phyloP scores from a whole-genome alignment of 176 grass and related monocot species.

The Secale cereale region DNA sequence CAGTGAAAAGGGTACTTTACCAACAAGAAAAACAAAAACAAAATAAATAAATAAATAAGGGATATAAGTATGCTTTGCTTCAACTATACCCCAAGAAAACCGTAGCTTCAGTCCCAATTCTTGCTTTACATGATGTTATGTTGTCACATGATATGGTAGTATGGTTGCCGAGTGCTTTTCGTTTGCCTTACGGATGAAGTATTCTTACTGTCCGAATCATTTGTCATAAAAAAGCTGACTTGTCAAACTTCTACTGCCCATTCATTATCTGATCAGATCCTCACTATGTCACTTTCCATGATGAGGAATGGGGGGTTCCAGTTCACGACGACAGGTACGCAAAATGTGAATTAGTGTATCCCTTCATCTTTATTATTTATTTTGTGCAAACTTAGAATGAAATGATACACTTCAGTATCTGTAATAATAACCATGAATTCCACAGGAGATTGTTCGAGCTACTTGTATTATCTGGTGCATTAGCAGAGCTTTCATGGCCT shows the following conservation, averaged over 20 bases:
- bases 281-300: constrained; percentile 80
- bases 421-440: constrained; percentile 1
- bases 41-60: no score
- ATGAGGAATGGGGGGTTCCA: constrained; percentile 95
- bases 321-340: constrained; percentile 85
- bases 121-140: constrained; percentile 22
- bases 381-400: neutral
- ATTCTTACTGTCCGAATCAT: constrained; percentile 37
- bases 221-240: constrained; percentile 31
- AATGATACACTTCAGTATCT: constrained; percentile 19
- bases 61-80: constrained; percentile 14
- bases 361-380: neutral
- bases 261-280: constrained; percentile 53
- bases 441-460: constrained; percentile 93
- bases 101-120: constrained; percentile 9
- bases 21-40: neutral
- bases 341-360: neutral
- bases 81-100: constrained; percentile 15
- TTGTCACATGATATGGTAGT: constrained; percentile 26
- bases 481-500: constrained; percentile 91
- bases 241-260: constrained; percentile 2
- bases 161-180: constrained; percentile 34
- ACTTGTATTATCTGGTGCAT: constrained; percentile 73
- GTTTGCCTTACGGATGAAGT: constrained; percentile 30
- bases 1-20: neutral